These are phyloP conservation scores for Kalmusia sp. DNA, from an alignment of 2,329 filamentous ascomycete genomes.

Conservation along the genomic window DNA sequence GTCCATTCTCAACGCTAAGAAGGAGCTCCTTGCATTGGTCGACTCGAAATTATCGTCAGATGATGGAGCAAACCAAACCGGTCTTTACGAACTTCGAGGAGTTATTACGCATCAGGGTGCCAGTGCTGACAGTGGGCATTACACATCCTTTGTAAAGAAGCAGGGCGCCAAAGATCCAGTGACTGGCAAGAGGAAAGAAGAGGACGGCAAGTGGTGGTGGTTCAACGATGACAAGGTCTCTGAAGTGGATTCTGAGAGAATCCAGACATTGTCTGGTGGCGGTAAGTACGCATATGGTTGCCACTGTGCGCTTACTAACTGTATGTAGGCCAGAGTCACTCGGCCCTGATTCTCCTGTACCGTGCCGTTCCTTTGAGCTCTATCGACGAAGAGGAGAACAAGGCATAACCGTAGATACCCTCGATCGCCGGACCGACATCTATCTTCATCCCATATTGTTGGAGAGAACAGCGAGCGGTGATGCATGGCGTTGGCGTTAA, in stretches of 20 bases:
- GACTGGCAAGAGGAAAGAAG: conserved; percentile 77
- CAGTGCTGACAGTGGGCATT: conserved; percentile 96
- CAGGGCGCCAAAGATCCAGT: conserved; percentile 73
- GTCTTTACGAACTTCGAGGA: conserved; percentile 91
- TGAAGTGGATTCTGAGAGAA: conserved; percentile 90
- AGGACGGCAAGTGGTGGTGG: conserved; percentile 99
- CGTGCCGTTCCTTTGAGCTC: conserved; percentile 73
- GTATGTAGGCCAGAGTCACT: conserved; percentile 71
- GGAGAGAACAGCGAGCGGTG: conserved; percentile 9
- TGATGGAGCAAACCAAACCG: conserved; percentile 87
- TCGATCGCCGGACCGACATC: not conserved
- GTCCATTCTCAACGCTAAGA: conserved; percentile 79
- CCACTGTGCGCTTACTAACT: conserved; percentile 22
- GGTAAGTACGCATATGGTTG: conserved; percentile 58
- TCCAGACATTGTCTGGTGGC: conserved; percentile 86
- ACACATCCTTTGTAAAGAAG: conserved; percentile 98
- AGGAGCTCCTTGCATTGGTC: conserved; percentile 82
- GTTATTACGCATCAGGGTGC: conserved; percentile 97
- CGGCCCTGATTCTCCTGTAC: conserved; percentile 81
- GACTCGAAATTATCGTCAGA: conserved; percentile 77
- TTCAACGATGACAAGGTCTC: conserved; percentile 98
- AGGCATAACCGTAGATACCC: conserved; percentile 27
- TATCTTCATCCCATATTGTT: conserved; percentile 19
- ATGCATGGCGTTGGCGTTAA: conserved; percentile 34
- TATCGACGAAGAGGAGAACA: conserved; percentile 55